These are phyloP conservation scores for Capronia epimyces DNA, from an alignment of 2,329 filamentous ascomycete genomes.

Conservation along the genomic window DNA sequence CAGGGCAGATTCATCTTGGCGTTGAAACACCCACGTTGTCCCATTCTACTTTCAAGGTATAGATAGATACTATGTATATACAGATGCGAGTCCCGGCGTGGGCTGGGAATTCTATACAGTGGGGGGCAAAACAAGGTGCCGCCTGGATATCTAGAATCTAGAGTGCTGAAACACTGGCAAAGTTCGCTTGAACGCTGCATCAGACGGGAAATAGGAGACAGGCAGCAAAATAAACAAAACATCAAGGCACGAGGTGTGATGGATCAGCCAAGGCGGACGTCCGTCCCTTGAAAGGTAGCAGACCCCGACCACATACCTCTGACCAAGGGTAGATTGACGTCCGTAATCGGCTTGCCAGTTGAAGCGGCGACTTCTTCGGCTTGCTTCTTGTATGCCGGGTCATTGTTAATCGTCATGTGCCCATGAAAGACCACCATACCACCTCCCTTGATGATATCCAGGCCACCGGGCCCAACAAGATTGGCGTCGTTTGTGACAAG, in stretches of 20 bases:
- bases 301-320: slow-evolving; percentile 25
- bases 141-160: not conserved
- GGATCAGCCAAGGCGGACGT: slow-evolving; percentile 11
- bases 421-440: slow-evolving; percentile 27
- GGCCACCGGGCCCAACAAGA: slow-evolving; percentile 26
- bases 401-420: slow-evolving; percentile 23
- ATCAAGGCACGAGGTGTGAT: not conserved
- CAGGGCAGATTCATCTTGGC: too few relatives aligned
- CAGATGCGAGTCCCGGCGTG: too few relatives aligned
- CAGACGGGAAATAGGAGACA: not conserved
- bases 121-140: too few relatives aligned
- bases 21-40: too few relatives aligned
- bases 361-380: slow-evolving; percentile 10
- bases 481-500: slow-evolving; percentile 33
- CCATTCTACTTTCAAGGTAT: too few relatives aligned
- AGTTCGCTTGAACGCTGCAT: slow-evolving; percentile 13
- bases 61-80: too few relatives aligned
- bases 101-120: too few relatives aligned
- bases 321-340: slow-evolving; percentile 19
- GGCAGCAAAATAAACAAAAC: too few relatives aligned
- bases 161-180: not conserved
- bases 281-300: slow-evolving; percentile 16
- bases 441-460: slow-evolving; percentile 27
- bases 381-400: slow-evolving; percentile 12
- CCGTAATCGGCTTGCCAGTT: slow-evolving; percentile 10